phyloP scores from a whole-genome alignment of 75 land plant genomes.

The Adiantum capillusveneris region DNA sequence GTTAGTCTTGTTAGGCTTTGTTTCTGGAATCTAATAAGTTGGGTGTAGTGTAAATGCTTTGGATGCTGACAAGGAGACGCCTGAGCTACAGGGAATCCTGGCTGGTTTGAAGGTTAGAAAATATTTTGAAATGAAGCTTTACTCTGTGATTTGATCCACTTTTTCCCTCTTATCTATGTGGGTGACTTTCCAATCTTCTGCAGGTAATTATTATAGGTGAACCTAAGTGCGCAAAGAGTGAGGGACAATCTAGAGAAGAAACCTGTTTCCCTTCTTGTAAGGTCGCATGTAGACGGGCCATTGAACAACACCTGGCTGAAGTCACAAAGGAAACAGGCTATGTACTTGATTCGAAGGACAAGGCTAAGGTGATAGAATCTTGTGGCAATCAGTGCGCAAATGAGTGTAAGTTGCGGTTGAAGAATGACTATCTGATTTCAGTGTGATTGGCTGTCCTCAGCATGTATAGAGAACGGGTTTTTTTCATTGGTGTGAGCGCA shows the following conservation, averaged over 20 bases:
- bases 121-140: background rate
- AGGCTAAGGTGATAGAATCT: constrained; percentile 8
- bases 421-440: no score
- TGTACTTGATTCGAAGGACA: constrained; percentile 18
- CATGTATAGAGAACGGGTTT: no score
- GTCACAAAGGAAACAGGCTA: constrained; percentile 27
- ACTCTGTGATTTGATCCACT: background rate
- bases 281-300: constrained; percentile 15
- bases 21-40: no score
- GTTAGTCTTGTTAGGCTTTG: no score
- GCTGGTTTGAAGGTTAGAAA: constrained; percentile 24
- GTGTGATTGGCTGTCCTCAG: no score
- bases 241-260: constrained; percentile 29
- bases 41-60: constrained; percentile 32
- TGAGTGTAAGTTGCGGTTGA: constrained; percentile 27
- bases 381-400: constrained; percentile 24
- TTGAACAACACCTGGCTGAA: constrained; percentile 19
- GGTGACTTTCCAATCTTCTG: no score
- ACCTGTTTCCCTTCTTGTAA: constrained; percentile 20
- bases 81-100: constrained; percentile 27
- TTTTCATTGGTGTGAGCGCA: no score
- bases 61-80: constrained; percentile 27
- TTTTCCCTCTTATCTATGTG: background rate
- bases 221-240: constrained; percentile 25
- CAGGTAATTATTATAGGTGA: constrained; percentile 26